Base-by-base conservation (phyloP, 768 basidiomycete genomes). In the Mycena amicta region DNA sequence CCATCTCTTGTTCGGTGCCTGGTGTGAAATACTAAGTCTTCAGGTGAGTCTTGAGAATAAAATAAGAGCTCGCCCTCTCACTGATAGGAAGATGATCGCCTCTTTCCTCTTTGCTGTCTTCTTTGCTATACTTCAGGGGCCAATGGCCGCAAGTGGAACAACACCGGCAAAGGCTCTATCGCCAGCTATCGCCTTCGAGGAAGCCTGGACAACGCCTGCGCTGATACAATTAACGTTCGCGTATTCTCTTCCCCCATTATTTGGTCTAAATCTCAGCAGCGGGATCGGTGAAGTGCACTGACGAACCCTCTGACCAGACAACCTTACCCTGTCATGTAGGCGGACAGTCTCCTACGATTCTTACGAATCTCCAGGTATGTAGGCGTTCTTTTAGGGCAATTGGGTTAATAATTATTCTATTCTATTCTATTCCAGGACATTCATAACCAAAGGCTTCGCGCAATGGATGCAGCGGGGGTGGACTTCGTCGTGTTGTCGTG, bases 401-500 rank as follows among this genome's bases (percentile, higher is more conserved):
- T n/a, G n/a, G n/a, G n/a, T n/a, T n/a, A n/a, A n/a, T n/a, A n/a
- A n/a, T n/a, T n/a, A n/a, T n/a, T n/a, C n/a, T n/a, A n/a, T n/a
- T n/a, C n/a, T n/a, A n/a, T n/a, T n/a, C n/a, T n/a, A n/a, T n/a
- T n/a, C n/a, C n/a, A 75, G 22, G 77, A 79, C 62, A 71, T 79
- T 8, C 73, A 75, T 51, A 73, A 74, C 50, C 74, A 74, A 52
- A 71, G 76, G 2, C 63, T 77, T 18, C 61, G 66, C 20, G 54
- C 59, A 3, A 79, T 79, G 77, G 65, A 79, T 51, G 62, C 67
- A 20, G 75, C 75, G 40, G 67, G 69, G 18, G 68, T 78, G 20
- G 76, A 77, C 41, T 79, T 72, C 59, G 76, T 77, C 75, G 72
- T 78, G 27, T 50, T 77, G 23, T 78, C 76, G 0, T 77, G 76